Evolutionary conservation across 345 rosid genomes (phyloP).

Genomic region (Adansonia digitata): DNA sequence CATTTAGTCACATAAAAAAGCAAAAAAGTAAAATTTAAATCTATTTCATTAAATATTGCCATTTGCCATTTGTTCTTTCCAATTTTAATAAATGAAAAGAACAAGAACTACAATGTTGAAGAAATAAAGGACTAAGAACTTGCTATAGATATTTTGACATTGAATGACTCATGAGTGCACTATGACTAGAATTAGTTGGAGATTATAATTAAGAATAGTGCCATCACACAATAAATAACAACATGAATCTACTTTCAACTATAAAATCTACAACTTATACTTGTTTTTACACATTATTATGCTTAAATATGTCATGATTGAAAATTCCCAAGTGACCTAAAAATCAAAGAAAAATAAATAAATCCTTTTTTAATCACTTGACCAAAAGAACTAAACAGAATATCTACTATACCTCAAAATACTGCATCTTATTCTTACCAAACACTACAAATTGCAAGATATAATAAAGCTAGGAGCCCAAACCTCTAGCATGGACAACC

Average conservation of each 20-base stretch:
- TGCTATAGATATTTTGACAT: neutral
- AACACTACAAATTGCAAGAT: constrained; percentile 92
- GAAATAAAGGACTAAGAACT: neutral
- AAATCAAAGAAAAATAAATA: constrained; percentile 3
- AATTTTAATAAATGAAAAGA: neutral
- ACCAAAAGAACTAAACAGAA: neutral
- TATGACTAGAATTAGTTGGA: neutral
- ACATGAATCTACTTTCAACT: neutral
- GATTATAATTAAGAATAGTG: neutral
- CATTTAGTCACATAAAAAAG: too few species aligned
- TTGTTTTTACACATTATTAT: constrained; percentile 97
- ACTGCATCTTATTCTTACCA: constrained; percentile 50
- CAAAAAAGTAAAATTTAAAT: too few species aligned
- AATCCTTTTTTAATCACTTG: neutral
- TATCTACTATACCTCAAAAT: neutral
- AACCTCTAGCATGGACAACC: constrained; percentile 92
- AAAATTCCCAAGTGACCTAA: constrained; percentile 86
- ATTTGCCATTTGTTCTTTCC: neutral
- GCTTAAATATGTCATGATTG: constrained; percentile 91
- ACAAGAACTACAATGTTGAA: neutral
- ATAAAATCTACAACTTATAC: constrained; percentile 48
- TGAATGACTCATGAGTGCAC: neutral
- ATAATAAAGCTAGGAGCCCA: constrained; percentile 87
- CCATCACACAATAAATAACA: neutral
- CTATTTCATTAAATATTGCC: neutral